These are phyloP conservation scores for Gossypium australe DNA, from an alignment of 345 rosid genomes.

Conservation along the genomic window DNA sequence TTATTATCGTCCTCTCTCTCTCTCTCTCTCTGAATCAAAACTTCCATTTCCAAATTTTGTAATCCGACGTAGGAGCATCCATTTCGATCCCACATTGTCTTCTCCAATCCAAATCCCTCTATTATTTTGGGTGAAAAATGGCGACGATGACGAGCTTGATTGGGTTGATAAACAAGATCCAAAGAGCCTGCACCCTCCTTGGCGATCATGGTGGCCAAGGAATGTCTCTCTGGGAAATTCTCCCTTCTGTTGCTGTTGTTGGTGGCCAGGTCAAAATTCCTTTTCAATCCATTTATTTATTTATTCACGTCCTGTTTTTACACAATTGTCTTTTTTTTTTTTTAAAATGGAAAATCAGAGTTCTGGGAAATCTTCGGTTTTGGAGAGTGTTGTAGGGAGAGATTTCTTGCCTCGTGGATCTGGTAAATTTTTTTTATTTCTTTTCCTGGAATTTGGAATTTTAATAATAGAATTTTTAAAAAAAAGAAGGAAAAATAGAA, in stretches of 20 bases:
- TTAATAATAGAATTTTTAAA: background rate
- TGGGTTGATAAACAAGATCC: constrained; percentile 90
- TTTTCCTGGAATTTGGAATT: background rate
- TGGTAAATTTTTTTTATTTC: constrained; percentile 40
- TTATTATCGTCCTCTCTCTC: background rate
- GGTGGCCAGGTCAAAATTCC: constrained; percentile 80
- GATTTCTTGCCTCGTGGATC: constrained; percentile 99
- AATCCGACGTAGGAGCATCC: background rate
- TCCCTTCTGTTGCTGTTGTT: constrained; percentile 93
- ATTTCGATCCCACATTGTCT: constrained; percentile 6
- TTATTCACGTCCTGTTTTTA: background rate
- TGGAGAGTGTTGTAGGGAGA: constrained; percentile 95
- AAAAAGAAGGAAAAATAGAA: background rate
- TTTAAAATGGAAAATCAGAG: constrained; percentile 41
- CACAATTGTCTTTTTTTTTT: constrained; percentile 11
- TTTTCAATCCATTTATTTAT: constrained; percentile 11
- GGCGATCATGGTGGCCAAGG: constrained; percentile 99
- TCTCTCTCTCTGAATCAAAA: constrained; percentile 5
- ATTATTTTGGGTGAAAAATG: constrained; percentile 34
- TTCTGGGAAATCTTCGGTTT: constrained; percentile 97
- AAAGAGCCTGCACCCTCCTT: constrained; percentile 89
- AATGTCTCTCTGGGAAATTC: constrained; percentile 99
- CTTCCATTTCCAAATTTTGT: background rate
- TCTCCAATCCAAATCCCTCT: constrained; percentile 17
- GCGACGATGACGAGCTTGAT: constrained; percentile 97